Percentiles rank a stretch among this genome's conserved stretches.
Conservation (phyloP, 2,329 filamentous ascomycete species). For the Alternaria burnsii region DNA sequence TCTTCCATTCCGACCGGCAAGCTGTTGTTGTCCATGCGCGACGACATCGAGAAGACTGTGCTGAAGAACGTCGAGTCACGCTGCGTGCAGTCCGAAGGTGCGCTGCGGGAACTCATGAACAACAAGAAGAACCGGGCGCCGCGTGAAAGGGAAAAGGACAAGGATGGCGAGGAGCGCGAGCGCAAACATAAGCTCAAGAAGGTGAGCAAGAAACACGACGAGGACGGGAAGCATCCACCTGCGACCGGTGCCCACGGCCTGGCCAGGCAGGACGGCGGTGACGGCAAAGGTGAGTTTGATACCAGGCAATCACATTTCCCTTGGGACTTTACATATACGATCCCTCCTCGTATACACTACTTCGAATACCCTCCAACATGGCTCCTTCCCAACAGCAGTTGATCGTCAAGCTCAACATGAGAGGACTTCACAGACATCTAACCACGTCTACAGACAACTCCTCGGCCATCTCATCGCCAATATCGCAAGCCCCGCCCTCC, state of each 20-base stretch:
- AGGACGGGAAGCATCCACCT: slow-evolving; percentile 68
- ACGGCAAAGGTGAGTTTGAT: slow-evolving; percentile 60
- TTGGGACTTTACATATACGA: background rate
- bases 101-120: slow-evolving; percentile 74
- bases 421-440: slow-evolving; percentile 8
- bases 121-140: slow-evolving; percentile 69
- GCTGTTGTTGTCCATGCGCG: slow-evolving; percentile 70
- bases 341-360: background rate
- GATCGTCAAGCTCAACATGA: slow-evolving; percentile 3
- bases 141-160: slow-evolving; percentile 61
- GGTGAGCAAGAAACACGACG: slow-evolving; percentile 81
- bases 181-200: slow-evolving; percentile 59
- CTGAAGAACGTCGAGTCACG: slow-evolving; percentile 58
- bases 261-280: slow-evolving; percentile 70
- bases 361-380: slow-evolving; percentile 2
- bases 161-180: slow-evolving; percentile 56
- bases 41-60: slow-evolving; percentile 68
- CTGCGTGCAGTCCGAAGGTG: slow-evolving; percentile 73
- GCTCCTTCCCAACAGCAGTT: background rate
- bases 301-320: background rate
- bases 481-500: slow-evolving; percentile 55
- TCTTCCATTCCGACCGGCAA: slow-evolving; percentile 65
- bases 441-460: slow-evolving; percentile 43
- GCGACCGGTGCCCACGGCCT: slow-evolving; percentile 70
- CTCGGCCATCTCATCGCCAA: slow-evolving; percentile 51